Percentiles rank a stretch among this genome's conserved stretches.
phyloP scores from a whole-genome alignment of 306 rosid species.

The Glycyrrhiza uralensis region DNA sequence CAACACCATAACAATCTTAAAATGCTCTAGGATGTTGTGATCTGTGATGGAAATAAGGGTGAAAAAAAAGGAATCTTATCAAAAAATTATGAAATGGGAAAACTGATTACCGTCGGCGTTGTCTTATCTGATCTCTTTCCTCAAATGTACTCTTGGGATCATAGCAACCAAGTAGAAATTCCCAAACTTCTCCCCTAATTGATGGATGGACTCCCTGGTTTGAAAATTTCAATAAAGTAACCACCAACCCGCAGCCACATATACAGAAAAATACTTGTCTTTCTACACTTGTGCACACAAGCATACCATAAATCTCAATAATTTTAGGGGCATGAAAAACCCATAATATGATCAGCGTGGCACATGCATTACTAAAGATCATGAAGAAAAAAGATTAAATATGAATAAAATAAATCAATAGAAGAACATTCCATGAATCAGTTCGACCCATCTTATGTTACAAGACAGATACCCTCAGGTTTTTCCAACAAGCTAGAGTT shows the following conservation, averaged over 20 bases:
- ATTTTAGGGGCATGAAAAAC: background rate
- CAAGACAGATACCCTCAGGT: background rate
- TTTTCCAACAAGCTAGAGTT: constrained; percentile 18
- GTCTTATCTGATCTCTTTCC: constrained; percentile 79
- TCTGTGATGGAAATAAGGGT: background rate
- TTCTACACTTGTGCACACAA: background rate
- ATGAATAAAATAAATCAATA: background rate
- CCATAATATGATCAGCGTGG: background rate
- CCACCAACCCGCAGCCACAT: background rate
- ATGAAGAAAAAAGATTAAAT: constrained; percentile 3
- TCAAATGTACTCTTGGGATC: constrained; percentile 82
- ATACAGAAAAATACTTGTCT: background rate
- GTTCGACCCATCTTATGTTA: constrained; percentile 1
- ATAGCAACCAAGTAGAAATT: constrained; percentile 92
- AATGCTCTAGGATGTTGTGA: constrained; percentile 2
- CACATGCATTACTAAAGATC: constrained; percentile 2
- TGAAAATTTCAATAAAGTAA: constrained; percentile 13
- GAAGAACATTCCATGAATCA: background rate
- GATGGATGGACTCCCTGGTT: constrained; percentile 95
- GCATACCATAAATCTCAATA: background rate
- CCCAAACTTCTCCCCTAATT: constrained; percentile 99
- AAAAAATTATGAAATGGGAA: constrained; percentile 10
- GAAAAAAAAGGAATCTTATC: background rate
- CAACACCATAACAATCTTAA: background rate
- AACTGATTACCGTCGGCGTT: constrained; percentile 59